Base-by-base conservation (phyloP, 768 basidiomycete genomes). In the Suillus subaureus region DNA sequence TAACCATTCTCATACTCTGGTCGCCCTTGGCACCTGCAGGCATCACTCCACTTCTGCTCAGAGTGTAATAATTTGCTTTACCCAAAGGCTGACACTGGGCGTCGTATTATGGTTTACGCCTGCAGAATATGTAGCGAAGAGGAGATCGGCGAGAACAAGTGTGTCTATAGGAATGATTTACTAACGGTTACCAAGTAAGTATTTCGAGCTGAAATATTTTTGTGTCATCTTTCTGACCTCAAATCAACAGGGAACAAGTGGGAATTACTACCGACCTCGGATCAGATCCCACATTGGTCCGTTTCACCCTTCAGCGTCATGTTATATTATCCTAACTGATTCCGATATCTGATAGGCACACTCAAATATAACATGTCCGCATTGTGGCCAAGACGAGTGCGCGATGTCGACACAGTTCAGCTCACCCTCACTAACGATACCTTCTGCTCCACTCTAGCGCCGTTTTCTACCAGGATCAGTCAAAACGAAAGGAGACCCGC, bases 1-100 rank as follows among this genome's bases (percentile, higher is more conserved):
- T 61, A 45, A 54, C 49, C 15, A 3, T 60, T 43, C 6, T 40
- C 6, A 61, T 65, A 40, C 4, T 33, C 18, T 47, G 23, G 47
- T 23, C 47, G 6, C 23, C 60, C n/a, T 42, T 58, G 18, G 21
- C 31, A 45, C 39, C 31, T 40, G 1, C 65, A 94, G 92, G 89
- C 93, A 13, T 92, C 92, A 2, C 87, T 97, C 35, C 89, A 93
- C 70, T 97, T 97, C 79, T 97, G 95, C 72, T 89, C 88, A 45
- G 95, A 97, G 83, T 97, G 95, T 83, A 96, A 96, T 81, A 97
- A 97, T 75, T 85, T 97, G 35, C 84, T 97, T 61, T 96, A 97
- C 76, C 95, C 95, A 26, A 90, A 96, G 80, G 96, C 93, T 51
- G 96, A 97, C 78, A 88, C 87, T 64, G 84, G 89, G 67, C 89